These are phyloP conservation scores for Auxenochlorella pyrenoidosa DNA, from an alignment of 139 green algal species.

Conservation along the genomic window DNA sequence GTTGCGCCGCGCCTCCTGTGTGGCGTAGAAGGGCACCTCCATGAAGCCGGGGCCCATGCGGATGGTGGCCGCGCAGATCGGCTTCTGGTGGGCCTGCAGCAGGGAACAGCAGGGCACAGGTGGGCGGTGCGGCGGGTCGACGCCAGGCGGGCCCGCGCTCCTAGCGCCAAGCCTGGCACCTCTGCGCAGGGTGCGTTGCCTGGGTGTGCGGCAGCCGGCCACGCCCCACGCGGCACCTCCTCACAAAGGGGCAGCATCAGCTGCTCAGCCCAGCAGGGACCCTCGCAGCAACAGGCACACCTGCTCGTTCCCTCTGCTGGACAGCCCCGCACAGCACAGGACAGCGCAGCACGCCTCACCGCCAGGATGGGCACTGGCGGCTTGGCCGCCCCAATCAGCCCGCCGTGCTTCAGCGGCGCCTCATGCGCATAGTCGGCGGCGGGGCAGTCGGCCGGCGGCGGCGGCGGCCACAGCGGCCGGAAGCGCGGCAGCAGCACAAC, in stretches of 20 bases:
- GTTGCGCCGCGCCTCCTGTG: slow-evolving; percentile 61
- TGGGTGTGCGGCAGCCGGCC: no score
- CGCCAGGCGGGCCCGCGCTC: no score
- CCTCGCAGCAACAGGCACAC: no score
- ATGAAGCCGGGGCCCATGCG: slow-evolving; percentile 82
- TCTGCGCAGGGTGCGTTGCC: no score
- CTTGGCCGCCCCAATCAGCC: slow-evolving; percentile 65
- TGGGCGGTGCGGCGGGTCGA: no score
- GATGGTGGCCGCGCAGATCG: slow-evolving; percentile 88
- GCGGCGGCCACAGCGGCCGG: slow-evolving; percentile 78
- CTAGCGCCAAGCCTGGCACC: no score
- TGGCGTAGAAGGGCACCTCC: slow-evolving; percentile 93
- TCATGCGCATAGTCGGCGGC: slow-evolving; percentile 31
- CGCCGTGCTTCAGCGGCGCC: slow-evolving; percentile 34
- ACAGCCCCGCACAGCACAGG: no score
- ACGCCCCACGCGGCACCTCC: no score
- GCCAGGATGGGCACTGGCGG: slow-evolving; percentile 44
- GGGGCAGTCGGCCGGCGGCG: slow-evolving; percentile 52
- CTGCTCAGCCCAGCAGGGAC: no score
- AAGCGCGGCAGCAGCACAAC: slow-evolving; percentile 81
- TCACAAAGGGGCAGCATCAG: no score
- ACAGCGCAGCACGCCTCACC: slow-evolving; percentile 18
- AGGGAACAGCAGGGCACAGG: neutral
- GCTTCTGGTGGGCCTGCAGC: slow-evolving; percentile 77
- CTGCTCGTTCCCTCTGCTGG: no score